Evolutionary conservation across 108 stramenopile species (phyloP), one percentile per base, ranked within the genome.

Genomic region (Cylindrotheca fusiformis): DNA sequence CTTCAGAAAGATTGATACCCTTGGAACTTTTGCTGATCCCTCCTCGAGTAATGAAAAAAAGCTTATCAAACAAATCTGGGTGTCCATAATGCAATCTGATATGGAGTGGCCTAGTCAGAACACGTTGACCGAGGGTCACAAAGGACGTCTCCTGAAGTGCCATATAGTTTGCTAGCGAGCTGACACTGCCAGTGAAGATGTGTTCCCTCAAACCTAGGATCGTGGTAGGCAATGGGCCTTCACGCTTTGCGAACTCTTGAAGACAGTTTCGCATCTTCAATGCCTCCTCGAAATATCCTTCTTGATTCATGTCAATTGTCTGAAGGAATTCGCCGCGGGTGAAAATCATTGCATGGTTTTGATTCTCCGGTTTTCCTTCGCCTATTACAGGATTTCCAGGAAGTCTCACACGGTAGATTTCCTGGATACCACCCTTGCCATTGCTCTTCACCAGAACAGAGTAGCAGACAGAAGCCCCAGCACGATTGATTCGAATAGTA

Each of bases 251-350:
- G 66, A 99, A 99, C 69, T 99, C 98, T 65, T 97, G 91, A 17
- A 99, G 83, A 56, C 94, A 83, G 55, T 97, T 97, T 32, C 98
- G 85, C 96, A 97, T 99, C 77, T 99, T 99, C 5, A 97, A 77
- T 0, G 96, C 93, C 72, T 99, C 98, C 74, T 99, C 98, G 67
- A 99, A 99, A 82, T 97, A 96, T 27, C 94, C 95, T 62, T 97
- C 97, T 68, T 98, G 98, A 77, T 99, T 99, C 98, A 99, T 99
- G 75, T 99, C 98, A 77, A 99, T 97, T 0, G 97, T 97, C 69
- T 99, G 98, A 19, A 99, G 63, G 51, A 93, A 92, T 75, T 97
- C 95, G 48, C 96, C 95, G 8, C 98, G 79, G 3, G 95, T 96
- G 81, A 99, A 99, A 47, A 99, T 95, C 78, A 99, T 90, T 47